Evolutionary conservation across 2,329 filamentous ascomycete species (phyloP).

Genomic region (Trichoderma gracile): DNA sequence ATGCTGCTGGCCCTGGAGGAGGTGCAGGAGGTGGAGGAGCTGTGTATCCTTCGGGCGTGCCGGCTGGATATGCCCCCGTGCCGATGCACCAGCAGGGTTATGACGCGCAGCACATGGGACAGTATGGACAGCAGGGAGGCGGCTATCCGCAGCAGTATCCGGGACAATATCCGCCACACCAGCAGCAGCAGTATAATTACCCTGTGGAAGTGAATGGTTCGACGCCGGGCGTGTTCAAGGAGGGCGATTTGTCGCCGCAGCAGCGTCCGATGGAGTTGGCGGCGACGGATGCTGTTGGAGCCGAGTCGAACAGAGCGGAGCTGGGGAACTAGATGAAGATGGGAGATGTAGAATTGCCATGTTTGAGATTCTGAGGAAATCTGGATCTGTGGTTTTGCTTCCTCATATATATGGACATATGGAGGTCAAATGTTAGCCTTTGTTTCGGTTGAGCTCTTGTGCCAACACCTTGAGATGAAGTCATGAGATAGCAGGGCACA

Average conservation of each 20-base stretch:
- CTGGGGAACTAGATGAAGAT: constrained; percentile 25
- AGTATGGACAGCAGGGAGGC: constrained; percentile 22
- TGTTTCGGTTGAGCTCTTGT: constrained; percentile 1
- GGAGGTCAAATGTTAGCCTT: not conserved
- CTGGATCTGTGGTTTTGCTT: no score
- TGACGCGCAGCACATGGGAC: constrained; percentile 28
- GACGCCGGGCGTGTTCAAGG: constrained; percentile 32
- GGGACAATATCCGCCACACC: constrained; percentile 19
- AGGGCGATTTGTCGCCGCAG: constrained; percentile 20
- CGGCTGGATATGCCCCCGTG: constrained; percentile 30
- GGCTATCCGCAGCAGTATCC: constrained; percentile 20
- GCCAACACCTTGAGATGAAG: not conserved
- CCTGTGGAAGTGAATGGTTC: constrained; percentile 29
- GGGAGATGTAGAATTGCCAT: not conserved
- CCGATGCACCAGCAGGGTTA: constrained; percentile 32
- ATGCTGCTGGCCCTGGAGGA: not conserved
- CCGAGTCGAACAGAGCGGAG: constrained; percentile 39
- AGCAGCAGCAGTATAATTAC: constrained; percentile 31
- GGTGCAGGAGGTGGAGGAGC: not conserved
- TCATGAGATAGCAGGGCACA: not conserved
- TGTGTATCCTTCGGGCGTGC: constrained; percentile 29
- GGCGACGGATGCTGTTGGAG: constrained; percentile 35
- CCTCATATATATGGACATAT: no score
- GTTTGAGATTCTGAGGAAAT: no score
- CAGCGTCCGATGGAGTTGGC: constrained; percentile 34